These are phyloP conservation scores for Penicillium sp. DNA, from an alignment of 2,329 filamentous ascomycete species.

Conservation along the genomic window DNA sequence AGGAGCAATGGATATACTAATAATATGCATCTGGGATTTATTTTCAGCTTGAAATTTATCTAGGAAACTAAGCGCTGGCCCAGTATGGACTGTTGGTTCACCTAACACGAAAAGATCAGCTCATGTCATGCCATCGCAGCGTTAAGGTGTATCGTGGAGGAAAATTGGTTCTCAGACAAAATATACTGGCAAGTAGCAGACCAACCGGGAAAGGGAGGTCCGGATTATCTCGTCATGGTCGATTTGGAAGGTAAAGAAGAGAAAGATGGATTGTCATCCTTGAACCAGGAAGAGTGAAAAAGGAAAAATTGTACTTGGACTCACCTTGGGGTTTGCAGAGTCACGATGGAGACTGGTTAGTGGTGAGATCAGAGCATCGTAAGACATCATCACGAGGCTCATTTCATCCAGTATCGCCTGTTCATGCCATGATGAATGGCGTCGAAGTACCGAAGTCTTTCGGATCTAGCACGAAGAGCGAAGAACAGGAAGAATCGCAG, in stretches of 20 bases:
- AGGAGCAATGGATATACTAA: background rate
- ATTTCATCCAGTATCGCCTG: background rate
- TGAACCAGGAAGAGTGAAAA: constrained; percentile 27
- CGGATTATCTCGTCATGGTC: constrained; percentile 64
- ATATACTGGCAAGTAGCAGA: constrained; percentile 71
- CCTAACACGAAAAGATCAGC: constrained; percentile 13
- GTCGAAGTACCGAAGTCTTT: no score
- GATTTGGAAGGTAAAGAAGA: constrained; percentile 66
- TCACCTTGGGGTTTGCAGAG: constrained; percentile 26
- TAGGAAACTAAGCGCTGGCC: no score
- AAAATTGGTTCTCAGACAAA: constrained; percentile 59
- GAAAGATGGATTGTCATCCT: constrained; percentile 60
- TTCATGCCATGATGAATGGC: background rate
- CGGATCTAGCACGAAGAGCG: constrained; percentile 23
- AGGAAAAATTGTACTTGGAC: constrained; percentile 13
- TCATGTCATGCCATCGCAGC: constrained; percentile 9
- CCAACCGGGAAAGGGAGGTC: constrained; percentile 60
- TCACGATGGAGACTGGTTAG: no score
- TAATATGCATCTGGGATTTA: no score
- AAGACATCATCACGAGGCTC: constrained; percentile 9
- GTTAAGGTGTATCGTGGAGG: constrained; percentile 7
- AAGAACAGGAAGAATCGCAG: constrained; percentile 9
- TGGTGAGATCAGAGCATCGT: constrained; percentile 10
- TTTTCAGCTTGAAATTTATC: no score
- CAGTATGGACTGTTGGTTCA: no score